A percentile compares a stretch with the other conserved stretches of the same genome.
Conservation (phyloP, 169 alveolate species). For the Nephromyces sp. region DNA sequence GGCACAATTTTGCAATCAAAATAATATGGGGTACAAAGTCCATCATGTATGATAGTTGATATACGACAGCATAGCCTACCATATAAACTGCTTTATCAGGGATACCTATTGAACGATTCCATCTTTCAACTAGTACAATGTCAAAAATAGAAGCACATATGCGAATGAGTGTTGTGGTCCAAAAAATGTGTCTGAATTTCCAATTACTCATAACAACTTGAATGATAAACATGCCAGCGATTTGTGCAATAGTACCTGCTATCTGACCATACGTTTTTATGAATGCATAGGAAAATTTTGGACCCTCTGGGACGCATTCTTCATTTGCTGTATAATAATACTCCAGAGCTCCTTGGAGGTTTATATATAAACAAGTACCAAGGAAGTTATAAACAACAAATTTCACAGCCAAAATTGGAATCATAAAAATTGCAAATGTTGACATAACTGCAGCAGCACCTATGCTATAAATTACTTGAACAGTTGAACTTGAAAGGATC, state of each 20-base stretch:
- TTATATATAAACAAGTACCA: conserved; percentile 5
- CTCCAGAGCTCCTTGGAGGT: conserved; percentile 19
- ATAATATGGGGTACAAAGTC: no score
- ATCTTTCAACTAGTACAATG: background rate
- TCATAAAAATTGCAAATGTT: no score
- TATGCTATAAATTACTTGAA: no score
- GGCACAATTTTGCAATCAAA: no score
- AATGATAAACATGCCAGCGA: background rate
- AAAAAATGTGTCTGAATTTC: background rate
- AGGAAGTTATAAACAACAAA: conserved; percentile 11
- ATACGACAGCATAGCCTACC: no score
- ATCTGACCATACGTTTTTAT: background rate
- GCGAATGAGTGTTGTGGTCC: background rate
- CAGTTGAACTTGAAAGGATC: no score
- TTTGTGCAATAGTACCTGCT: background rate
- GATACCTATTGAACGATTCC: background rate
- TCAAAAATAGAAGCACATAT: background rate
- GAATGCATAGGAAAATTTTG: no score
- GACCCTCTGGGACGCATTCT: no score
- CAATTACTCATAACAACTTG: background rate
- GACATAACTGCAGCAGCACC: no score
- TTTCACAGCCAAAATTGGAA: conserved; percentile 14
- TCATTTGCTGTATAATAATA: conserved; percentile 15
- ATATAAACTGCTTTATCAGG: background rate
- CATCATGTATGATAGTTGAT: no score